Evolutionary conservation across 495 filamentous ascomycete genomes (phyloP).

Genomic region (Durotheca rogersii): DNA sequence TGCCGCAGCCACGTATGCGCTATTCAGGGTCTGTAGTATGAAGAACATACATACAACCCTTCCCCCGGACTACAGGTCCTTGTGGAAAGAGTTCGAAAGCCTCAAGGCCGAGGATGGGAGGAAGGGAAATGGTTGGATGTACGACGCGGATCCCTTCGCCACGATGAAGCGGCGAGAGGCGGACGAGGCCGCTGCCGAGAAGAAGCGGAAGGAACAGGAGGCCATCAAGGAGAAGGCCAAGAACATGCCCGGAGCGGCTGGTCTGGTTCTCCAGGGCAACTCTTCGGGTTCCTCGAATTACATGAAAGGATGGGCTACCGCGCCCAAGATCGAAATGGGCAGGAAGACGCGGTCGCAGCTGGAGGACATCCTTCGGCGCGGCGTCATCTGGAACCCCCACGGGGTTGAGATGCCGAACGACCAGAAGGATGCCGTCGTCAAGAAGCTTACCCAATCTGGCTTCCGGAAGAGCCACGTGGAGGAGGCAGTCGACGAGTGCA

Average conservation of each 20-base stretch:
- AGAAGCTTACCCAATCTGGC: conserved; percentile 72
- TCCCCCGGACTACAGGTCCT: conserved; percentile 79
- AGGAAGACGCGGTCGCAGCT: conserved; percentile 71
- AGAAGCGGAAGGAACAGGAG: conserved; percentile 64
- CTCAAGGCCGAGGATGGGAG: conserved; percentile 75
- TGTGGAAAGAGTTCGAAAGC: conserved; percentile 86
- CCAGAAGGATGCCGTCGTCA: conserved; percentile 61
- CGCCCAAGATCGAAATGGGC: conserved; percentile 91
- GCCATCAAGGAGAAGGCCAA: conserved; percentile 63
- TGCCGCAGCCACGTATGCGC: conserved; percentile 84
- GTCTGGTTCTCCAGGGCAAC: conserved; percentile 42
- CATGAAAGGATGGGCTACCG: conserved; percentile 76
- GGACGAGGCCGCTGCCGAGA: conserved; percentile 66
- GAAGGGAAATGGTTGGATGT: conserved; percentile 83
- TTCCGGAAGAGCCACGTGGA: conserved; percentile 86
- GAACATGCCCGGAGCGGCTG: conserved; percentile 50
- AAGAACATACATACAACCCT: conserved; percentile 91
- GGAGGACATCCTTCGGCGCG: conserved; percentile 71
- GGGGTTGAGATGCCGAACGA: conserved; percentile 59
- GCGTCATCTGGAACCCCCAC: conserved; percentile 85
- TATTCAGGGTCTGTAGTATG: conserved; percentile 91
- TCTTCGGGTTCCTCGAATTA: conserved; percentile 31
- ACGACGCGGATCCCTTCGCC: conserved; percentile 91
- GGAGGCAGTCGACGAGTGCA: conserved; percentile 83
- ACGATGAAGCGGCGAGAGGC: conserved; percentile 76